A percentile compares a stretch with the other conserved stretches of the same genome.
These are phyloP conservation scores for Xanthoparmelia taractica DNA, from an alignment of 495 filamentous ascomycete genomes.

Conservation along the genomic window DNA sequence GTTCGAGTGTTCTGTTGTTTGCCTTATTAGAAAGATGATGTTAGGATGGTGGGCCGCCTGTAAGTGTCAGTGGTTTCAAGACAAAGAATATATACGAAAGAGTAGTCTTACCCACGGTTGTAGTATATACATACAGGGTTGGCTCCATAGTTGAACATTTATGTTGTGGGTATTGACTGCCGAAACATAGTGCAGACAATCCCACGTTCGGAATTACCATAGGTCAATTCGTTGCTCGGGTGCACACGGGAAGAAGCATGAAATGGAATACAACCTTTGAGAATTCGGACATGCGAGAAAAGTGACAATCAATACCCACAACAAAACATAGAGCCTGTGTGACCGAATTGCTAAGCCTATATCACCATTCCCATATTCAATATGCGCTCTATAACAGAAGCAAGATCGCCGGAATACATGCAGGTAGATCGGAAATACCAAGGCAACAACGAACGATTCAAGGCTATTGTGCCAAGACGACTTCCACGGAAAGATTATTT, in stretches of 20 bases:
- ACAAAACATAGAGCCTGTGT: not conserved
- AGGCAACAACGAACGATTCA: not conserved
- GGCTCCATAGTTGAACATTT: not conserved
- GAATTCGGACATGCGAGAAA: not conserved
- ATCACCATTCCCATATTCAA: not conserved
- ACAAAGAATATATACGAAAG: not conserved
- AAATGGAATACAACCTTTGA: not conserved
- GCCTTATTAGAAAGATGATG: not conserved
- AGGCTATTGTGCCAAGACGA: not conserved
- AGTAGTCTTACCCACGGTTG: not conserved
- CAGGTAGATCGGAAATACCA: constrained; percentile 1
- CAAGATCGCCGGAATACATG: constrained; percentile 1
- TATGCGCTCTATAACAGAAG: not conserved
- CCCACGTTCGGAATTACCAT: not conserved
- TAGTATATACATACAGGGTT: not conserved
- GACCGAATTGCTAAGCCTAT: not conserved
- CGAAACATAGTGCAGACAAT: not conserved
- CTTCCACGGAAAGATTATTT: not conserved
- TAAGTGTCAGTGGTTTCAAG: not conserved
- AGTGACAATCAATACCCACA: not conserved
- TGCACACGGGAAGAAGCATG: constrained; percentile 3
- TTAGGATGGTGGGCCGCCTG: not conserved
- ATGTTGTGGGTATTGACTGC: not conserved
- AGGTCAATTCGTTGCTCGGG: constrained; percentile 1
- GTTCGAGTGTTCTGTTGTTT: not conserved